Base-by-base conservation (phyloP, 768 basidiomycete species). In the Boletus speciosus region DNA sequence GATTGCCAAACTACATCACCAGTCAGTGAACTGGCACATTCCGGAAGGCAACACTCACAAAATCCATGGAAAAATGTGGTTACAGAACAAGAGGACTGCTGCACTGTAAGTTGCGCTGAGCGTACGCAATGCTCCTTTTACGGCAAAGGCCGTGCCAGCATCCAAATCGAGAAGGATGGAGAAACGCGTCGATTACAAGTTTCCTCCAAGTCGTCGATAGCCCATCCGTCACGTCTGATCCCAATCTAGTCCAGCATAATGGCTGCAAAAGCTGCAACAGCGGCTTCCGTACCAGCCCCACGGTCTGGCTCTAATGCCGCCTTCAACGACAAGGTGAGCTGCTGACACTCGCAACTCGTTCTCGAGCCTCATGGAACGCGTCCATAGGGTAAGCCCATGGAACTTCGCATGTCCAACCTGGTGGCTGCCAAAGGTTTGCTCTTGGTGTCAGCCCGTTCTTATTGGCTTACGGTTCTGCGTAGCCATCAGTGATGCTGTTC, bases 401-500 rank as follows among this genome's bases (percentile, higher is more conserved):
- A 99, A 73, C 86, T 98, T 60, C 87, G 96, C 60, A 75, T 95
- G 73, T 96, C 93, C 47, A 99, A 98, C 72, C 86, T 99, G 90
- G 87, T 95, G 57, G 96, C 96, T 40, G 96, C 96, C 25, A 98
- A 98, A 79, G 92, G 92, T 86, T 51, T n/a, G 73, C 71, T 47
- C 21, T 8, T 35, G 5, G 7, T 40, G 32, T 14, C 29, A 29
- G 36, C 8, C 4, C 6, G 3, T 39, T 23, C 16, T 46, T 8
- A 41, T 51, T 51, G 25, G 47, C 46, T 66, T 6, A 47, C 36
- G 43, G 34, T 51, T 48, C 44, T 38, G 29, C 54, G 19, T 60
- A 97, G 95, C 96, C 29, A 97, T 99, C 66, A 93, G 93, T 63
- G 95, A 97, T 78, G 96, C 93, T 49, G 95, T 99, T 40, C 81